These are phyloP conservation scores for Crithidia expoeki DNA, from an alignment of 208 protist species.

Conservation along the genomic window DNA sequence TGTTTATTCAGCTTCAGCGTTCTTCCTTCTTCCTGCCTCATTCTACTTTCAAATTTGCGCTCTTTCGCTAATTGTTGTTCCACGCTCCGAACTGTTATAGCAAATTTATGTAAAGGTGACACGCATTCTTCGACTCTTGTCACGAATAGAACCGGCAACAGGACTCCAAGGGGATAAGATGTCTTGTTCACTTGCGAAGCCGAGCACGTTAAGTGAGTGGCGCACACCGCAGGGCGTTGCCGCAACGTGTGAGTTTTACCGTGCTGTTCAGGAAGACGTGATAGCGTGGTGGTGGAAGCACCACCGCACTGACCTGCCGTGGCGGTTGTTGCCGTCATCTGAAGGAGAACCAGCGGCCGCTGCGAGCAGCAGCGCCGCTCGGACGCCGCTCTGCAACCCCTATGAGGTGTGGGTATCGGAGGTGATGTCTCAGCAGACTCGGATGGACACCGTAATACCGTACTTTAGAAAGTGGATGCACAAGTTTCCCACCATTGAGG, in stretches of 20 bases:
- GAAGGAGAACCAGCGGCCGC: background rate
- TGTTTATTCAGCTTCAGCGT: no score
- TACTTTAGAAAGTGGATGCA: conserved; percentile 93
- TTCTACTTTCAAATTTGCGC: no score
- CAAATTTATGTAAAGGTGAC: no score
- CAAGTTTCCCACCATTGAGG: conserved; percentile 81
- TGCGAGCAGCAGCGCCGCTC: background rate
- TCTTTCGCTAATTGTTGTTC: no score
- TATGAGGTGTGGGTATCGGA: conserved; percentile 95
- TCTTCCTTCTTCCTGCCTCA: no score
- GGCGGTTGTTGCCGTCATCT: conserved; percentile 8
- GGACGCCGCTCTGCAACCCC: conserved; percentile 43
- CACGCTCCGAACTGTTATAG: no score
- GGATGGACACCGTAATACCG: conserved; percentile 88
- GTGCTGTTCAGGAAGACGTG: conserved; percentile 32
- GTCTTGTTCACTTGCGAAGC: conserved; percentile 10
- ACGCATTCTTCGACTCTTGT: no score
- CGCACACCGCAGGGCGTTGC: conserved; percentile 14
- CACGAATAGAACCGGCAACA: no score
- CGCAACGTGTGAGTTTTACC: conserved; percentile 31
- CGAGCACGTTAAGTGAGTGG: conserved; percentile 14
- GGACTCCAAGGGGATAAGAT: no score
- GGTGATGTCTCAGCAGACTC: conserved; percentile 96
- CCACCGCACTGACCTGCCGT: conserved; percentile 44
- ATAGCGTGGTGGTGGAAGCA: conserved; percentile 43